Base-by-base conservation (phyloP, 148 eudicot genomes). In the Talinum fruticosum region DNA sequence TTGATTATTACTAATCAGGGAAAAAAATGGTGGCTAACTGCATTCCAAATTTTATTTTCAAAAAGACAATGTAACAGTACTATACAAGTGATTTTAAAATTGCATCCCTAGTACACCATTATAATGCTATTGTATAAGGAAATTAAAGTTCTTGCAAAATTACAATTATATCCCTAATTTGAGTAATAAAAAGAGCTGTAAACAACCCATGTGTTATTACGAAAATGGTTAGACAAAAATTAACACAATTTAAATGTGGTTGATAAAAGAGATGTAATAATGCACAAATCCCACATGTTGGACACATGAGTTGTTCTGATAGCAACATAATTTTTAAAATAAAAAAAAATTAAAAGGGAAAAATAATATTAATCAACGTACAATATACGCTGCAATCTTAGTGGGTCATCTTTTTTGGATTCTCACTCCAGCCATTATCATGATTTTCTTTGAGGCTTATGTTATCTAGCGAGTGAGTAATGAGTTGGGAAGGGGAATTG, bases 301-400 rank as follows among this genome's bases (percentile, higher is more conserved):
- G 69, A 65, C 69, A 65, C 69, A 65, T 66, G 38, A 66, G 41
- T 66, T 66, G 70, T 66, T 66, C 41, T 66, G 70, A 66, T 33
- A 66, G 12, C 70, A 15, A 66, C 70, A 16, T 34, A 8, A 6
- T 64, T 64, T 23, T 66, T 15, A 15, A 65, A 29, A 10, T 4
- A 47, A 47, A 47, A 8, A 10, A 10, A 10, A 10, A 15, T 15
- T 51, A 51, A 51, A 51, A 0, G 23, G 5, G 16, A 51, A 66
- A 32, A 65, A 65, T 34, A 34, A 33, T 66, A 30, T 5, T 65
- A 66, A 66, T 66, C 24, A 66, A 66, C 37, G 70, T 66, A 66
- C 41, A 66, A 33, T 66, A 66, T 66, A 66, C 38, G 38, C 37
- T 66, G 70, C 8, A 66, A 66, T 66, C 23, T 66, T 66, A 34